Conservation (phyloP, 306 rosid species). For the Cicer arietinum region DNA sequence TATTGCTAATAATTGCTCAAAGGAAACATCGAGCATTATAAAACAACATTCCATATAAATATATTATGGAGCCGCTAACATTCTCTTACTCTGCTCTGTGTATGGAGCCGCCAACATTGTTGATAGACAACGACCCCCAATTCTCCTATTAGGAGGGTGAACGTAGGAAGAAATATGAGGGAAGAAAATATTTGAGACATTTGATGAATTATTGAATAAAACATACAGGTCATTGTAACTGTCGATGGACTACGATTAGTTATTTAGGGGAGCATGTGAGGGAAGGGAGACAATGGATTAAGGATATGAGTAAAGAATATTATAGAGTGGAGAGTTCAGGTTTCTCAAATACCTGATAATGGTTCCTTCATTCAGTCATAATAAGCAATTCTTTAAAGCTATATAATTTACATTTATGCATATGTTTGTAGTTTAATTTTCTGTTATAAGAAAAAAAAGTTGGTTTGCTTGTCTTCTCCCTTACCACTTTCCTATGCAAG, state of each 20-base stretch:
- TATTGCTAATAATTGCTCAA: not conserved
- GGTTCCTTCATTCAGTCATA: not conserved
- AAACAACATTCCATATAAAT: not conserved
- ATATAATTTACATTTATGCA: too few species aligned
- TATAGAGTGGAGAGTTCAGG: not conserved
- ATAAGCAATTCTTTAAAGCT: not conserved
- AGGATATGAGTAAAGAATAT: not conserved
- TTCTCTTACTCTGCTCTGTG: not conserved
- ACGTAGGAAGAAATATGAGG: not conserved
- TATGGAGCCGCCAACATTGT: not conserved
- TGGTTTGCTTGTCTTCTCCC: not conserved
- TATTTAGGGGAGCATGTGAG: not conserved
- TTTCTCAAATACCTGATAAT: not conserved
- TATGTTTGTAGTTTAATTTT: slow-evolving; percentile 12
- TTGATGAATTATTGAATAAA: not conserved
- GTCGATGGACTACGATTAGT: not conserved
- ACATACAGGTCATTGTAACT: not conserved
- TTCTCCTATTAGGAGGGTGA: slow-evolving; percentile 1
- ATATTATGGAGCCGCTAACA: not conserved
- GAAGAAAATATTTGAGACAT: not conserved
- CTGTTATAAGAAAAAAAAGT: not conserved
- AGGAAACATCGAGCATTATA: not conserved
- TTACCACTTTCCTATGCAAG: not conserved
- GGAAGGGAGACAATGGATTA: not conserved
- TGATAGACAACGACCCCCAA: not conserved